Evolutionary conservation across 768 basidiomycete species (phyloP).

Genomic region (Kondoa subrosea): DNA sequence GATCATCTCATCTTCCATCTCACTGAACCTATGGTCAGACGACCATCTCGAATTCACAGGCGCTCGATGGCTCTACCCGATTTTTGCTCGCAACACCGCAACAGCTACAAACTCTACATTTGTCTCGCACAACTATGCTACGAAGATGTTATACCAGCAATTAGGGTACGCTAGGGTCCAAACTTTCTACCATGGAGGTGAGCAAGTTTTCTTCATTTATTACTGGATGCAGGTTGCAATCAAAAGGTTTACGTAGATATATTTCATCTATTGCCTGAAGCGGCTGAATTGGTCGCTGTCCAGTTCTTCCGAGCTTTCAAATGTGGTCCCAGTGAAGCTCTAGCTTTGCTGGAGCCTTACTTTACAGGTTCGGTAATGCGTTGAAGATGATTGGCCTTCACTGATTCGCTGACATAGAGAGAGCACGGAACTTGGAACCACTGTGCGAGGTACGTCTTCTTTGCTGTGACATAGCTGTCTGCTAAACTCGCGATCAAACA

Average conservation of each 20-base stretch:
- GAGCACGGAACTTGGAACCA: background rate
- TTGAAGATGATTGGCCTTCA: background rate
- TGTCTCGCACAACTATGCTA: background rate
- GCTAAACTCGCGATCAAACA: no score
- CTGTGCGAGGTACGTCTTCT: background rate
- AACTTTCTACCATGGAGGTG: background rate
- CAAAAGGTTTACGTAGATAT: background rate
- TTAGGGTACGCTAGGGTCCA: background rate
- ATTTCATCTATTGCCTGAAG: background rate
- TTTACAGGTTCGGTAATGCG: background rate
- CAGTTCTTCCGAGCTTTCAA: background rate
- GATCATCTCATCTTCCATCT: background rate
- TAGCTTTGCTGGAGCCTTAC: background rate
- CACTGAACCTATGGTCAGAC: background rate
- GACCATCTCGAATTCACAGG: background rate
- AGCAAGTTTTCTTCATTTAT: background rate
- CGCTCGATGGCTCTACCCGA: background rate
- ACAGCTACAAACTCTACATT: background rate
- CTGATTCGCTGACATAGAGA: background rate
- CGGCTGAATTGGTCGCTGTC: background rate
- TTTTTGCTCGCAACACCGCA: background rate
- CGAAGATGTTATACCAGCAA: background rate
- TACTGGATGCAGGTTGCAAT: background rate
- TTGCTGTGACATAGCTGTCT: no score
- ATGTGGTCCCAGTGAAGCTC: background rate